Evolutionary conservation across 371 early-diverging fungal genomes (phyloP).

Genomic region (Mortierella sp.): DNA sequence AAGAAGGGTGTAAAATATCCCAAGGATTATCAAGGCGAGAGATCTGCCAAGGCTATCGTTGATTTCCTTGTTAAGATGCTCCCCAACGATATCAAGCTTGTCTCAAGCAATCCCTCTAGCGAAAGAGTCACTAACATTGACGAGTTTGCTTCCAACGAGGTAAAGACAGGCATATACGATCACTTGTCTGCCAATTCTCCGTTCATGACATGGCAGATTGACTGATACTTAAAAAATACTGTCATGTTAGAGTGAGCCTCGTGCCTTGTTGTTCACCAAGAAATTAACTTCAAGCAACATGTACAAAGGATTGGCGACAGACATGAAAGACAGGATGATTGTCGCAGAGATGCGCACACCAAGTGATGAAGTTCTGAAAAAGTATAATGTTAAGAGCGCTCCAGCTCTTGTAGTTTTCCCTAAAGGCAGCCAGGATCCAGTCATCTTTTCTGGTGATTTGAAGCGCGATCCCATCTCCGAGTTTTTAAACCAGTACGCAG

Average conservation of each 20-base stretch:
- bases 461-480: conserved; percentile 66
- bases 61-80: conserved; percentile 72
- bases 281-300: conserved; percentile 81
- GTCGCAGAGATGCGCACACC: conserved; percentile 81
- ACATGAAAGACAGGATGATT: conserved; percentile 74
- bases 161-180: conserved; percentile 33
- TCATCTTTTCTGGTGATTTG: conserved; percentile 59
- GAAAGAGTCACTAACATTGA: conserved; percentile 68
- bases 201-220: background rate
- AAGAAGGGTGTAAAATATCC: conserved; percentile 68
- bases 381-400: conserved; percentile 67
- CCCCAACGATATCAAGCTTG: conserved; percentile 70
- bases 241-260: conserved; percentile 62
- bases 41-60: conserved; percentile 83
- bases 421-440: conserved; percentile 52
- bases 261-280: conserved; percentile 83
- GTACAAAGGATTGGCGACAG: conserved; percentile 88
- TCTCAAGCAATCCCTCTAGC: conserved; percentile 63
- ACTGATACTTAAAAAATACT: background rate
- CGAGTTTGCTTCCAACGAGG: conserved; percentile 65
- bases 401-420: conserved; percentile 78
- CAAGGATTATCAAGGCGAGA: conserved; percentile 87
- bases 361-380: conserved; percentile 62
- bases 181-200: background rate
- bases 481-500: conserved; percentile 71